Evolutionary conservation across 106 monocot genomes (phyloP).

Genomic region (Dioscorea dumetorum): DNA sequence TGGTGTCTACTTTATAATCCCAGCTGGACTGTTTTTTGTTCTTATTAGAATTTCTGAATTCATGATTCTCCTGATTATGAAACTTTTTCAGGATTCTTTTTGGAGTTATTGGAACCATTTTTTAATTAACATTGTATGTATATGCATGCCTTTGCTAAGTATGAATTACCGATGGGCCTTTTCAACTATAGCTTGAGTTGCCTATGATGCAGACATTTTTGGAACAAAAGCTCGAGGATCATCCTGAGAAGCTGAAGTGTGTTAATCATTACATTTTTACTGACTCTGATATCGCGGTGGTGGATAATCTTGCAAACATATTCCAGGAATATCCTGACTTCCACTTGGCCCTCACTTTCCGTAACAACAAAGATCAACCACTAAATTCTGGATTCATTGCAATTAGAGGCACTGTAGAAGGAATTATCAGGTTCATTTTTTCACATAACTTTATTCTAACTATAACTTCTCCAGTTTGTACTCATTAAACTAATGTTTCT

Average conservation of each 20-base stretch:
- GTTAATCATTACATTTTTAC: constrained; percentile 70
- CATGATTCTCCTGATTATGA: not conserved
- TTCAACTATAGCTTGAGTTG: not conserved
- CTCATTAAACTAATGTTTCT: constrained; percentile 2
- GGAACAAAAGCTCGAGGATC: constrained; percentile 36
- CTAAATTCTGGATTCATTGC: constrained; percentile 97
- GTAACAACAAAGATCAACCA: constrained; percentile 94
- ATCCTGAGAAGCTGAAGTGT: constrained; percentile 15
- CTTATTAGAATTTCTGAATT: not conserved
- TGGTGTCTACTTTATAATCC: not conserved
- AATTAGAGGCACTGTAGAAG: constrained; percentile 76
- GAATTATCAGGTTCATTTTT: constrained; percentile 66
- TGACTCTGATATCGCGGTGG: constrained; percentile 91
- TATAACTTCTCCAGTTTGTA: not conserved
- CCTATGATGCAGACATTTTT: constrained; percentile 54
- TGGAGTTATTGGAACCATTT: not conserved
- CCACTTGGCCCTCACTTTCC: constrained; percentile 84
- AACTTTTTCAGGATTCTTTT: not conserved
- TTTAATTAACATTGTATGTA: not conserved
- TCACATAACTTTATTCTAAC: not conserved
- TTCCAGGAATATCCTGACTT: constrained; percentile 71
- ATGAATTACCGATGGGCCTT: not conserved
- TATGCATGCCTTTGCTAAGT: not conserved
- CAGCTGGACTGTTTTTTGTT: not conserved
- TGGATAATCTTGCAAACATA: constrained; percentile 75